Evolutionary conservation across 768 basidiomycete genomes (phyloP), one percentile per base, ranked within the genome.

Genomic region (Agaricus sinodeliciosus): DNA sequence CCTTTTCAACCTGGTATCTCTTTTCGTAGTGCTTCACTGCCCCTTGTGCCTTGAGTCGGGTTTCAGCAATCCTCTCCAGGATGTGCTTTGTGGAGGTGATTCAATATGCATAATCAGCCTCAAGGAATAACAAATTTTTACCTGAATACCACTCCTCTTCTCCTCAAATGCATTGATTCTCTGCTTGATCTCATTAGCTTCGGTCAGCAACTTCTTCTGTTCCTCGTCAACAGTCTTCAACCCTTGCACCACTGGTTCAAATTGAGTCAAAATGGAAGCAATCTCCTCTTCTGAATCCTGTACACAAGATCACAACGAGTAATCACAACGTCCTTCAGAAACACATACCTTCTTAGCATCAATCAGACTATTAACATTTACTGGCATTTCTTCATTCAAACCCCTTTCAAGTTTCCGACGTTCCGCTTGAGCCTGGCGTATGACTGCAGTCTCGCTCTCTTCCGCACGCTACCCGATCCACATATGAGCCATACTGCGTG

Each of bases 351-450:
- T 63, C 62, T 81, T 79, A 4, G 75, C 79, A 9, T 66, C 72
- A 54, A 84, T 71, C 12, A 87, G 67, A 12, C 75, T 77, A 18
- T 76, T 70, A n/a, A 87, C 71, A 58, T 78, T 76, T 6, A 78
- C 78, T 1, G 87, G 84, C 63, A 85, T 69, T 11, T 87, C 85
- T 16, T 87, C 84, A 52, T 85, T 86, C 11, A 76, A 74, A 56
- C 86, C 84, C 34, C 76, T 69, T 56, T 84, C 78, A 15, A 87
- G 62, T 18, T 67, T 27, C 62, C 59, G 37, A 78, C 65, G 1
- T 56, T 59, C 6, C 55, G 31, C 62, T 72, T 81, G 27, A 28
- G 73, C 70, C 5, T 43, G 43, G 35, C 67, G 59, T 15, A 62
- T 39, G 3, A 55, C 42, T 1, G 59, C 45, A 43, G 70, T 62